Evolutionary conservation across 352 stramenopile species (phyloP).

Genomic region (Globisporangium mamillatum): DNA sequence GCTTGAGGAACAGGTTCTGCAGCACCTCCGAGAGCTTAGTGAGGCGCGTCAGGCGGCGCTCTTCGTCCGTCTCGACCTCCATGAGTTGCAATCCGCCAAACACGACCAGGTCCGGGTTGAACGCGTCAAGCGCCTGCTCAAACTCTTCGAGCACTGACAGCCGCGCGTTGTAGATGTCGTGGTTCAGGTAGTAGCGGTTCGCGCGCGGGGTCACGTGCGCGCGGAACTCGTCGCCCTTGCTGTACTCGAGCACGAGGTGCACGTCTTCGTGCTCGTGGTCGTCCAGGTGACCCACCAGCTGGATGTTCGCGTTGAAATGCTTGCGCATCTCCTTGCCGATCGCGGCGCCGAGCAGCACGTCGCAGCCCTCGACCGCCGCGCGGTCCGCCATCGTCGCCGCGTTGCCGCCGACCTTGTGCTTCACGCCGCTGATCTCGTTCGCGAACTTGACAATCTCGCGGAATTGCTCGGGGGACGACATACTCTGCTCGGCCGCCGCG

Average conservation of each 20-base stretch:
- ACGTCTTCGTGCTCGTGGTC: constrained; percentile 69
- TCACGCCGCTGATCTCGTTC: constrained; percentile 52
- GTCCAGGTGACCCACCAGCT: constrained; percentile 63
- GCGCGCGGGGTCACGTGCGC: constrained; percentile 62
- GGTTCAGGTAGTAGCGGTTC: constrained; percentile 85
- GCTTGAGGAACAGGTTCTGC: constrained; percentile 59
- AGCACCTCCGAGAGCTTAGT: constrained; percentile 67
- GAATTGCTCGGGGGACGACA: constrained; percentile 75
- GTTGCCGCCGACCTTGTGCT: constrained; percentile 72
- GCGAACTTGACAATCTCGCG: constrained; percentile 66
- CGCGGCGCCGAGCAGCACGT: constrained; percentile 68
- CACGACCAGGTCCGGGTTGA: constrained; percentile 71
- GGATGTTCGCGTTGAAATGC: constrained; percentile 59
- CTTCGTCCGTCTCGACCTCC: constrained; percentile 74
- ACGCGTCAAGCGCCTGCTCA: constrained; percentile 49
- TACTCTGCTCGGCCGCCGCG: constrained; percentile 79
- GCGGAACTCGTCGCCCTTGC: constrained; percentile 59
- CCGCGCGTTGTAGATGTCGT: constrained; percentile 81
- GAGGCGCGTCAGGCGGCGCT: constrained; percentile 45
- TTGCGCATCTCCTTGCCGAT: constrained; percentile 77
- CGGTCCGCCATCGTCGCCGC: constrained; percentile 78
- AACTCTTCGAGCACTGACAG: constrained; percentile 82
- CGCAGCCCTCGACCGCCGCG: constrained; percentile 60
- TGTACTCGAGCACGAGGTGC: constrained; percentile 79
- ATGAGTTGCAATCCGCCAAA: constrained; percentile 82